A percentile compares a stretch with the other conserved stretches of the same genome.
These are phyloP conservation scores for Elongisporangium prolatum DNA, from an alignment of 352 stramenopile species.

Conservation along the genomic window DNA sequence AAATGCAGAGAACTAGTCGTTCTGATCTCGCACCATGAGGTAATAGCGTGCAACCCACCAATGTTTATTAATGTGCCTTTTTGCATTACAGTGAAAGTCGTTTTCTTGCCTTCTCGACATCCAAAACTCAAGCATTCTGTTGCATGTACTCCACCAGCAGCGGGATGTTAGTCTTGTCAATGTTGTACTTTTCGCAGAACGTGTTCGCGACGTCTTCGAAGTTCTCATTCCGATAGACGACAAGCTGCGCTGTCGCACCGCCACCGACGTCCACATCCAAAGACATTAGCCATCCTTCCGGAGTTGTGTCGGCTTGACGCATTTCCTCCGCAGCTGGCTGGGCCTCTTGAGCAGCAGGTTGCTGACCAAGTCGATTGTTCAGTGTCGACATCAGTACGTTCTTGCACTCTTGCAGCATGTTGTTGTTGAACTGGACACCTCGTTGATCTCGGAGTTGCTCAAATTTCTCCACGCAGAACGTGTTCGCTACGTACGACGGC, in stretches of 20 bases:
- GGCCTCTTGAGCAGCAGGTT: conserved; percentile 7
- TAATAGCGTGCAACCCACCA: neutral
- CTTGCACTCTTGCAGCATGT: conserved; percentile 60
- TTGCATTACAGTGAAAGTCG: neutral
- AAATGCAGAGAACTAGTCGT: neutral
- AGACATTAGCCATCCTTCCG: conserved; percentile 45
- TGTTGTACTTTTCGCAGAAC: conserved; percentile 52
- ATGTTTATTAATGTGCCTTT: neutral
- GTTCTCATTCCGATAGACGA: conserved; percentile 51
- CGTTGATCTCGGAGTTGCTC: conserved; percentile 46
- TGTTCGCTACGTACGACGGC: conserved; percentile 43
- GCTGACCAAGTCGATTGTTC: conserved; percentile 4
- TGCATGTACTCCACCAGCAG: conserved; percentile 57
- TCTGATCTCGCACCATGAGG: neutral
- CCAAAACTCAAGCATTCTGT: neutral
- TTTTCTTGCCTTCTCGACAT: neutral
- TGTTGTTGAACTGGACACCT: conserved; percentile 45
- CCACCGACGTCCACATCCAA: conserved; percentile 67
- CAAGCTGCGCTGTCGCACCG: conserved; percentile 32
- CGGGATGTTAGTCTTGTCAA: conserved; percentile 54
- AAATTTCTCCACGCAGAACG: conserved; percentile 72
- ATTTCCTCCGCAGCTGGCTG: conserved; percentile 3
- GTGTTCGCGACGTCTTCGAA: conserved; percentile 28
- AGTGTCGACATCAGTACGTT: conserved; percentile 33
- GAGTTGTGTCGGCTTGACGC: conserved; percentile 6